These are phyloP conservation scores for Tricholomella constricta DNA, from an alignment of 768 basidiomycete species.

Conservation along the genomic window DNA sequence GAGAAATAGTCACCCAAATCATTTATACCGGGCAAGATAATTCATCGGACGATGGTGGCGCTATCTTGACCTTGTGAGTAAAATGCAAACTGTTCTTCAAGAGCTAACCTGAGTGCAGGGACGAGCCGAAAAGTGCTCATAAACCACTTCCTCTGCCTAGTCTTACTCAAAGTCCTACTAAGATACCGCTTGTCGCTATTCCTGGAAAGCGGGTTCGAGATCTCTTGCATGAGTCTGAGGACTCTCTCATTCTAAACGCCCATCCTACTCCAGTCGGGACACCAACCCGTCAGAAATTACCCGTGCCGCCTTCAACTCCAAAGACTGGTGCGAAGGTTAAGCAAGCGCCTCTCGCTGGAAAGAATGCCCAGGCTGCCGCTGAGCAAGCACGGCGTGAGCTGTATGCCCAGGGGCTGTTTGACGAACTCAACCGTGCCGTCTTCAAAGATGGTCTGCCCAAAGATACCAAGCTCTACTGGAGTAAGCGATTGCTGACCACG, in stretches of 20 bases:
- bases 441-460: conserved; percentile 58
- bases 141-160: conserved; percentile 40
- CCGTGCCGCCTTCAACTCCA: neutral
- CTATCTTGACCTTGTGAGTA: conserved; percentile 42
- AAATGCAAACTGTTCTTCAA: neutral
- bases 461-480: conserved; percentile 66
- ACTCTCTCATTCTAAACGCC: neutral
- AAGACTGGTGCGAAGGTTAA: conserved; percentile 3
- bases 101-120: conserved; percentile 21
- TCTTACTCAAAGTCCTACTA: conserved; percentile 9
- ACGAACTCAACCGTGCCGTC: conserved; percentile 56
- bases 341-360: conserved; percentile 23
- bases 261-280: neutral
- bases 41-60: conserved; percentile 31
- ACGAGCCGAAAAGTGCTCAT: conserved; percentile 52
- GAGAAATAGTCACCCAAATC: neutral
- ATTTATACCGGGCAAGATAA: conserved; percentile 34
- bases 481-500: conserved; percentile 61
- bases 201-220: conserved; percentile 9
- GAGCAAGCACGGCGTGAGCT: conserved; percentile 45
- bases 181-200: conserved; percentile 3
- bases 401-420: conserved; percentile 63
- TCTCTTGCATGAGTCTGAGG: neutral
- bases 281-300: neutral
- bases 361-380: conserved; percentile 44